Evolutionary conservation across 2,329 filamentous ascomycete genomes (phyloP).

Genomic region (Botryotinia convoluta): DNA sequence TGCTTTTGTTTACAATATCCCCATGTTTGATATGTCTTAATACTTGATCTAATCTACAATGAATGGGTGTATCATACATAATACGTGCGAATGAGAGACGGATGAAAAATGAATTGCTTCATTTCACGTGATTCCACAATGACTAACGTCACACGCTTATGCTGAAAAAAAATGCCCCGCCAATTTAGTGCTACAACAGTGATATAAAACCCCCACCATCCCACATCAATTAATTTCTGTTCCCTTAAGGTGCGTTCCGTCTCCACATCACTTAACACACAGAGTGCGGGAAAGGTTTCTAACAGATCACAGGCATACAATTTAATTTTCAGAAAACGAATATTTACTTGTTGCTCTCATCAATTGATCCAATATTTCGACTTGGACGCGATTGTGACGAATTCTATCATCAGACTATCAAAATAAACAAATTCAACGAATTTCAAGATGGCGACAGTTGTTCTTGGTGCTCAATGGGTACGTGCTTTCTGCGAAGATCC

Average conservation of each 20-base stretch:
- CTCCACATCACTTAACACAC: slow-evolving; percentile 20
- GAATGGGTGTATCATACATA: neutral
- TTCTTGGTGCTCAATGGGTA: slow-evolving; percentile 57
- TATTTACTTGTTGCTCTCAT: neutral
- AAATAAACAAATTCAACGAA: slow-evolving; percentile 25
- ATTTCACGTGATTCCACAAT: slow-evolving; percentile 6
- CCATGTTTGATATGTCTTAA: neutral
- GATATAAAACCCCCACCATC: slow-evolving; percentile 19
- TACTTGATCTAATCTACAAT: neutral
- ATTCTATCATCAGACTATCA: neutral
- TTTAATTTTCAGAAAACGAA: neutral
- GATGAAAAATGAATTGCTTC: neutral
- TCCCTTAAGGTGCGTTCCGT: slow-evolving; percentile 21
- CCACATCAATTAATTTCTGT: slow-evolving; percentile 17
- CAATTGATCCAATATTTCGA: neutral
- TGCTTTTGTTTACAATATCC: neutral
- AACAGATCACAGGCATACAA: slow-evolving; percentile 17
- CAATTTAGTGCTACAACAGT: neutral
- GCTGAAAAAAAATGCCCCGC: slow-evolving; percentile 12
- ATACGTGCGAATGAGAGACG: neutral
- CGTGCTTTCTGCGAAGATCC: slow-evolving; percentile 40
- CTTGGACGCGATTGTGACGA: neutral
- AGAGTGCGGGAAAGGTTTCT: slow-evolving; percentile 14
- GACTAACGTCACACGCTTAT: neutral
- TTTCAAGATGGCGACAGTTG: slow-evolving; percentile 45